These are phyloP conservation scores for Pyricularia pennisetigena DNA, from an alignment of 2,329 filamentous ascomycete species.

Conservation along the genomic window DNA sequence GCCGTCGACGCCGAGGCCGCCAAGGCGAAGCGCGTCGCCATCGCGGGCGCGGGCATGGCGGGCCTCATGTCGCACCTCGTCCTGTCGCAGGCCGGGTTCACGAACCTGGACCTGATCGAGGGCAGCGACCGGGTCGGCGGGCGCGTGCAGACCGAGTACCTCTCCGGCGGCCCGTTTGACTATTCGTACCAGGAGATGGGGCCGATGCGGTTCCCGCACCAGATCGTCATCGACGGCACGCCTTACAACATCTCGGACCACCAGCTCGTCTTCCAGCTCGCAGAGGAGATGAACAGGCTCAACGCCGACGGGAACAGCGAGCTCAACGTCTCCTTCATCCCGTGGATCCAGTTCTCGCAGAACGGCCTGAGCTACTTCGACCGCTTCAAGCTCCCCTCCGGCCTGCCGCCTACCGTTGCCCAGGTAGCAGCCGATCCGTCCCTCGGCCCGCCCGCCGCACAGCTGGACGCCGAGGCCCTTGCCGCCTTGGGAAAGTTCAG, in stretches of 20 bases:
- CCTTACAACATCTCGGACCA: slow-evolving; percentile 31
- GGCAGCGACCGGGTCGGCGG: slow-evolving; percentile 29
- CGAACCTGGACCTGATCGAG: slow-evolving; percentile 33
- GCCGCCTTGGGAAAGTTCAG: neutral
- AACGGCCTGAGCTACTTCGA: slow-evolving; percentile 20
- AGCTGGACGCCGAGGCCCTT: neutral
- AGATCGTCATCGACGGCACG: slow-evolving; percentile 27
- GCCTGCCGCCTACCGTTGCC: slow-evolving; percentile 40
- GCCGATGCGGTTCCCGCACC: slow-evolving; percentile 31
- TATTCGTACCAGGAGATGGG: slow-evolving; percentile 27
- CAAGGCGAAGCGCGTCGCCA: slow-evolving; percentile 19
- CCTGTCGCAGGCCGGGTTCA: slow-evolving; percentile 31
- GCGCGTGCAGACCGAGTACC: slow-evolving; percentile 30
- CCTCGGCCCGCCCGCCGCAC: slow-evolving; percentile 14
- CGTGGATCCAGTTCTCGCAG: slow-evolving; percentile 26
- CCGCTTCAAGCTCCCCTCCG: slow-evolving; percentile 19
- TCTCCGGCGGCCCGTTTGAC: slow-evolving; percentile 23
- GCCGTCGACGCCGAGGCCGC: slow-evolving; percentile 16
- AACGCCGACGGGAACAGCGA: slow-evolving; percentile 19
- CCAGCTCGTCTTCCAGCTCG: slow-evolving; percentile 30
- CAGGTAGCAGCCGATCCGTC: slow-evolving; percentile 35
- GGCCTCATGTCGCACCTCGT: slow-evolving; percentile 23
- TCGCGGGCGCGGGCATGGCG: slow-evolving; percentile 28
- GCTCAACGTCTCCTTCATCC: slow-evolving; percentile 28
- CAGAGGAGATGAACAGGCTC: slow-evolving; percentile 26